These are phyloP conservation scores for Apiospora malaysiana DNA, from an alignment of 2,329 filamentous ascomycete genomes.

Conservation along the genomic window DNA sequence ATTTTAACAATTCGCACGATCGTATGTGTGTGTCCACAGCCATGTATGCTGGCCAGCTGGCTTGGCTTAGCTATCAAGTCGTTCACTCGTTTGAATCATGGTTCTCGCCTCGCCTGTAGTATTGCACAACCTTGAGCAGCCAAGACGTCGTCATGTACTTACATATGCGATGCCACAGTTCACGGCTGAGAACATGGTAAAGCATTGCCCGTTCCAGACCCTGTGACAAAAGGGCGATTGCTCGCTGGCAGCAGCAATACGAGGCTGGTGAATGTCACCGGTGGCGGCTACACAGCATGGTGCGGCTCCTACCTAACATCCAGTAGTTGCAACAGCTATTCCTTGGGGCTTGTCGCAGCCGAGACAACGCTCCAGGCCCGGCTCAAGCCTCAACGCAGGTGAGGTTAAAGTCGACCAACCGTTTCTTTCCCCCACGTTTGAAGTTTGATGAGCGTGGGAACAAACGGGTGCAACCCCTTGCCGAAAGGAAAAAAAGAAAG, in stretches of 20 bases:
- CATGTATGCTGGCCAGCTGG: background rate
- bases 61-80: background rate
- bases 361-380: slow-evolving; percentile 2
- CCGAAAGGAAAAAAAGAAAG: background rate
- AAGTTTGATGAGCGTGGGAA: slow-evolving; percentile 9
- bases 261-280: background rate
- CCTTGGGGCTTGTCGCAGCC: background rate
- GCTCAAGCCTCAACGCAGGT: slow-evolving; percentile 1
- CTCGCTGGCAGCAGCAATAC: background rate
- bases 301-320: background rate
- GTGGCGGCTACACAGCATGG: background rate
- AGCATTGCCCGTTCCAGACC: background rate
- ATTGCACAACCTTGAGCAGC: background rate
- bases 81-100: no score
- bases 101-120: background rate
- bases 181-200: background rate
- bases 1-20: background rate
- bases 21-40: background rate
- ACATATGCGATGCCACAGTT: background rate
- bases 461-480: slow-evolving; percentile 10
- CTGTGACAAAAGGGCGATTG: background rate
- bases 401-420: slow-evolving; percentile 13
- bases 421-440: slow-evolving; percentile 5
- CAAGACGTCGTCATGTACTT: background rate
- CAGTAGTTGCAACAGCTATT: background rate